phyloP scores from a whole-genome alignment of 2,329 filamentous ascomycete genomes.

The Alternaria sp. region DNA sequence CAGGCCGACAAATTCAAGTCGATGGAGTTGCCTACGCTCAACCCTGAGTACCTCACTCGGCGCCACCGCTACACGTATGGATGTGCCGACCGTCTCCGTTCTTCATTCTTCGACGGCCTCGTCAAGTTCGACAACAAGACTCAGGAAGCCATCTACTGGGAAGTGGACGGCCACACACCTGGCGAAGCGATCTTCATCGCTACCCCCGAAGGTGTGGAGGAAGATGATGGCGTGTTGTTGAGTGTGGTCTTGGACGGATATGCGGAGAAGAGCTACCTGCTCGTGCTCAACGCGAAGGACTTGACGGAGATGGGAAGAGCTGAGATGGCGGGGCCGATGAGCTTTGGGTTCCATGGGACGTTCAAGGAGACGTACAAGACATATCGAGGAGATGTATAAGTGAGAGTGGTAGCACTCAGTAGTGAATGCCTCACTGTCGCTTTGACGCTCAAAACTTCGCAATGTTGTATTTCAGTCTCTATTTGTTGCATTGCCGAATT shows the following conservation, averaged over 20 bases:
- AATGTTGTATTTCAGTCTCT: no score
- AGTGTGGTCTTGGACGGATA: conserved; percentile 69
- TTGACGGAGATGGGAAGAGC: conserved; percentile 71
- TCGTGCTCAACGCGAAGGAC: conserved; percentile 68
- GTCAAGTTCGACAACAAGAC: conserved; percentile 69
- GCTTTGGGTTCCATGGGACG: conserved; percentile 70
- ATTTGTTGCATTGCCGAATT: no score
- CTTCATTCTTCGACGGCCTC: conserved; percentile 67
- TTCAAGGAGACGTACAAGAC: conserved; percentile 45
- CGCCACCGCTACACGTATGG: conserved; percentile 68
- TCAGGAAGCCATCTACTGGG: conserved; percentile 63
- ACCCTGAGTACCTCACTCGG: conserved; percentile 61
- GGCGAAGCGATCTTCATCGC: conserved; percentile 73
- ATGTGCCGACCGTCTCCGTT: conserved; percentile 62
- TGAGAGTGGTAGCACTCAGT: no score
- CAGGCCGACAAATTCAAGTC: conserved; percentile 53
- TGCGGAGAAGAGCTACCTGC: conserved; percentile 66
- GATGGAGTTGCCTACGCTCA: conserved; percentile 70
- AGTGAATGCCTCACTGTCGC: no score
- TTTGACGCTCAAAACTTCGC: no score
- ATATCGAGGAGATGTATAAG: conserved; percentile 18
- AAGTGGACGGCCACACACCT: conserved; percentile 66
- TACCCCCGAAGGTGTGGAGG: conserved; percentile 55
- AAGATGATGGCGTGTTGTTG: conserved; percentile 70
- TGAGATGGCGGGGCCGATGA: conserved; percentile 66